A percentile compares a stretch with the other conserved stretches of the same genome.
phyloP scores from a whole-genome alignment of 768 basidiomycete species.

The Leucocoprinus leucothites region DNA sequence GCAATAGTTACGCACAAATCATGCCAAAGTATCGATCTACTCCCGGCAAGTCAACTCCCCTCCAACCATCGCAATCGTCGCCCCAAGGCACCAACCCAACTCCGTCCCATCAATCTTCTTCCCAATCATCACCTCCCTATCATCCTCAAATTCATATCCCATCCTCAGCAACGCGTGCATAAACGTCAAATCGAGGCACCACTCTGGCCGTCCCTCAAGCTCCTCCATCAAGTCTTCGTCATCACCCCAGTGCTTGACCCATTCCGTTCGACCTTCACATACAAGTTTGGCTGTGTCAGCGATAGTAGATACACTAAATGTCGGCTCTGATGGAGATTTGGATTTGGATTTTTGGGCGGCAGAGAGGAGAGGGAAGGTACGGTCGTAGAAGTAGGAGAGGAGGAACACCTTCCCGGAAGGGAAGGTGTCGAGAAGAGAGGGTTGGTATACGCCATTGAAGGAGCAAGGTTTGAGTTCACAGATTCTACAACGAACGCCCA shows the following conservation, averaged over 20 bases:
- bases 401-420: constrained; percentile 80
- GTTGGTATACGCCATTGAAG: constrained; percentile 97
- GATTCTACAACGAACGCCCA: constrained; percentile 40
- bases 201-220: constrained; percentile 82
- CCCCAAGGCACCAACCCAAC: constrained; percentile 91
- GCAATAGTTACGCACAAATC: neutral
- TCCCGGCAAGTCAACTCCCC: constrained; percentile 54
- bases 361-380: constrained; percentile 72
- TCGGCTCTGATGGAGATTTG: constrained; percentile 13
- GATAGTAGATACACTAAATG: constrained; percentile 55
- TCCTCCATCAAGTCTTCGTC: constrained; percentile 46
- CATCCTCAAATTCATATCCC: constrained; percentile 85
- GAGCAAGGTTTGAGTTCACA: constrained; percentile 94
- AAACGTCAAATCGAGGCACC: constrained; percentile 94
- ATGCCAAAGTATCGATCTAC: constrained; percentile 12
- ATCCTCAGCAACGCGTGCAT: constrained; percentile 85
- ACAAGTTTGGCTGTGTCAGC: constrained; percentile 64
- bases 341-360: constrained; percentile 14
- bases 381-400: constrained; percentile 99
- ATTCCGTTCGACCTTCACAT: constrained; percentile 64
- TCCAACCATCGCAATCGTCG: constrained; percentile 71
- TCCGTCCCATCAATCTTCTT: constrained; percentile 90
- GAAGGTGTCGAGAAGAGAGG: constrained; percentile 87
- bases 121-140: constrained; percentile 69
- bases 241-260: constrained; percentile 48